These are phyloP conservation scores for Irpex sp. DNA, from an alignment of 1,284 basidiomycete species.

Conservation along the genomic window DNA sequence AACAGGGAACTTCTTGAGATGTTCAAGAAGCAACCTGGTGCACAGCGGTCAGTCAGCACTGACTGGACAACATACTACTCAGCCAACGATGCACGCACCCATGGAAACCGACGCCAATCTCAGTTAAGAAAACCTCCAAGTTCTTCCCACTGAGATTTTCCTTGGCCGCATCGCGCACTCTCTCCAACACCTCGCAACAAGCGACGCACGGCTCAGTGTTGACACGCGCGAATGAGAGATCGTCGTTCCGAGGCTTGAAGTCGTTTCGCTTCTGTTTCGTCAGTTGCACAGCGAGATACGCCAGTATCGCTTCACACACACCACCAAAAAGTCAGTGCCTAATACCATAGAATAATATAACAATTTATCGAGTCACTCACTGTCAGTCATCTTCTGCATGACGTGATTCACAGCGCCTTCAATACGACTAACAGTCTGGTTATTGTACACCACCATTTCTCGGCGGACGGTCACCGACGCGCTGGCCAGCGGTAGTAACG, in stretches of 20 bases:
- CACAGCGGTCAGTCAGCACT: slow-evolving; percentile 2
- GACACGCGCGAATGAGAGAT: slow-evolving; percentile 88
- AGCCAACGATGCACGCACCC: slow-evolving; percentile 43
- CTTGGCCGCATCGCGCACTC: slow-evolving; percentile 71
- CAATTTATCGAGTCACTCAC: slow-evolving; percentile 40
- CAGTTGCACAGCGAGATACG: slow-evolving; percentile 72
- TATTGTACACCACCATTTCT: slow-evolving; percentile 94
- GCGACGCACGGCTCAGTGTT: slow-evolving; percentile 95
- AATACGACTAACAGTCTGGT: slow-evolving; percentile 83
- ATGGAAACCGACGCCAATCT: slow-evolving; percentile 94
- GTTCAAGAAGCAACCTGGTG: slow-evolving; percentile 84
- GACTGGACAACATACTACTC: background rate
- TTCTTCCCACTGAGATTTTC: slow-evolving; percentile 89
- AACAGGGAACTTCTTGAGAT: slow-evolving; percentile 94
- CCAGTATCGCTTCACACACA: slow-evolving; percentile 50
- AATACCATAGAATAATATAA: background rate
- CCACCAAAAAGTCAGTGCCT: too few relatives aligned
- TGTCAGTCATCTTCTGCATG: slow-evolving; percentile 82
- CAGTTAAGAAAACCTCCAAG: slow-evolving; percentile 86
- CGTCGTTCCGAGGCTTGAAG: slow-evolving; percentile 96
- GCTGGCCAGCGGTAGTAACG: slow-evolving; percentile 85
- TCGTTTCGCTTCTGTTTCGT: slow-evolving; percentile 95
- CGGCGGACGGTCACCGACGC: slow-evolving; percentile 85
- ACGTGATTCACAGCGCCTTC: slow-evolving; percentile 86
- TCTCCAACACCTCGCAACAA: slow-evolving; percentile 85